Conservation (phyloP, 257 asterid genomes). For the Parsonsia alboflavescens region DNA sequence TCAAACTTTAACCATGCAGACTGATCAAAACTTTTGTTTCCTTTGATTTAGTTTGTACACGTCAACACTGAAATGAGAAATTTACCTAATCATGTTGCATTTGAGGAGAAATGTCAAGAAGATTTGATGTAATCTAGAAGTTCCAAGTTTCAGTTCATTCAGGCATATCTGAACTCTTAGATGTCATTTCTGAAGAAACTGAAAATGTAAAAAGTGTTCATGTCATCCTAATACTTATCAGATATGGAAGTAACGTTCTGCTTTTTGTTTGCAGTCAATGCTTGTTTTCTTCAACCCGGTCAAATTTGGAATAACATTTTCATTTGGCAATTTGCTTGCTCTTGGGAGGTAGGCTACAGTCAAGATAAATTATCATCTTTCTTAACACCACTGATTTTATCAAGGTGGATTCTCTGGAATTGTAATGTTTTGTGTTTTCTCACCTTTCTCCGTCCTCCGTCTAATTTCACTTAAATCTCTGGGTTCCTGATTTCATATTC, state of each 20-base stretch:
- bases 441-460: constrained; percentile 2
- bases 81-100: neutral
- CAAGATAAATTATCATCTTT: neutral
- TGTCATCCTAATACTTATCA: neutral
- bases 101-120: neutral
- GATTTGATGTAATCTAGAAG: neutral
- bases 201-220: neutral
- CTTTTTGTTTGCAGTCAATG: constrained; percentile 60
- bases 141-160: neutral
- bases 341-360: constrained; percentile 75
- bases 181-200: neutral
- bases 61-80: neutral
- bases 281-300: constrained; percentile 94
- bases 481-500: neutral
- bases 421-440: neutral
- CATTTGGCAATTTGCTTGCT: constrained; percentile 95
- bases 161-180: neutral
- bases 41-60: neutral
- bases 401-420: neutral
- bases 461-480: neutral
- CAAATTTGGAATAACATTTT: constrained; percentile 94
- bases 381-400: neutral
- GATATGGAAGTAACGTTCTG: neutral
- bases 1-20: neutral
- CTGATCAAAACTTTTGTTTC: neutral